Base-by-base conservation (phyloP, 441 rosid species). In the Gossypium davidsonii region DNA sequence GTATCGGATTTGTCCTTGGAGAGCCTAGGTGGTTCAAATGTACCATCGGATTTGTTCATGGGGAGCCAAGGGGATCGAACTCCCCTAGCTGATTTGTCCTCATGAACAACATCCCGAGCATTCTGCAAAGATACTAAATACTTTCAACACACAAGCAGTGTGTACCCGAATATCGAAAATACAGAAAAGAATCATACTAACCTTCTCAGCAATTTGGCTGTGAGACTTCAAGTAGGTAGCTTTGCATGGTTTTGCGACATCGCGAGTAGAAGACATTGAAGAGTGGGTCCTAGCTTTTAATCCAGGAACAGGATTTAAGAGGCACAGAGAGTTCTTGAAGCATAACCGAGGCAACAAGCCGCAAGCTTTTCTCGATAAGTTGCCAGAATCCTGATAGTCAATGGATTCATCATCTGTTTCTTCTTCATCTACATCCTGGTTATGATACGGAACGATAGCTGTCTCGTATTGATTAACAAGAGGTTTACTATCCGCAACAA, bases 301-400 rank as follows among this genome's bases (percentile, higher is more conserved):
- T 25, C 83, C 90, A 11, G 89, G 89, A 31, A 88, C 78, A 48
- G 94, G 90, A 73, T 86, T 87, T 39, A 91, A 73, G 76, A 91
- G 86, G 65, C 79, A 51, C 51, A 86, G n/a, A 48, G 97, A 84
- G 66, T 82, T 90, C 81, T 84, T 90, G 28, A 90, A 76, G 80
- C 93, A 89, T 49, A 91, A 73, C 10, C 85, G 88, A 72, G 96
- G 93, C 74, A 95, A 76, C 74, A 91, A 80, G 12, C 96, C 94
- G 75, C 98, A 91, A 48, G 85, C 93, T 82, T 84, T 90, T 66
- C 83, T 84, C 25, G 90, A 74, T 78, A 87, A 58, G 69, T 79
- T 81, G 11, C 78, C 78, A 25, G 82, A 55, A 71, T 72, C 57
- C 21, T 81, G 74, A 65, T 77, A 82, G 55, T 82, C 84, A 28